Base-by-base conservation (phyloP, 208 protist genomes). In the Crithidia thermophila region DNA sequence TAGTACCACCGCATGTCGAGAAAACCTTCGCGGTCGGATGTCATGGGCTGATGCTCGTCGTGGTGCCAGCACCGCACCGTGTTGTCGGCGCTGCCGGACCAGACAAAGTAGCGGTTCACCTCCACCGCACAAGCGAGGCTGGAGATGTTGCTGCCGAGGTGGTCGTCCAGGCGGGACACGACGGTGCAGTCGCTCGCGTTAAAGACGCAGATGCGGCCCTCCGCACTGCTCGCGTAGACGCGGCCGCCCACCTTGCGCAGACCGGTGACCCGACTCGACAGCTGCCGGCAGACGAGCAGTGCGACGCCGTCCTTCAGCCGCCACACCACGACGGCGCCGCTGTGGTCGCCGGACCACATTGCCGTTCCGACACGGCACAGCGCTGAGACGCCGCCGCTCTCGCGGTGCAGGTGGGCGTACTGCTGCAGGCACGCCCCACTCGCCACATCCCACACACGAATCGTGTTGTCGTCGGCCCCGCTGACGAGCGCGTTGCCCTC, bases 1-100 rank as follows among this genome's bases (percentile, higher is more conserved):
- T 93, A 93, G 72, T 91, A 95, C 84, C 87, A 93, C 14, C 79
- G 85, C 86, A 94, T 91, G 67, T 95, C 90, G 46, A 93, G 81
- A 20, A 86, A 67, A 21, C 80, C 80, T 43, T 93, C 81, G 9
- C 74, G 77, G 25, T 84, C 75, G 11, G 57, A n/a, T 4, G 72
- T 88, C 82, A 90, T 87, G 33, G 84, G 64, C 23, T 81, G 47
- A 57, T 91, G 76, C 55, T 96, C 91, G 60, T 96, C 91, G 72
- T 96, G 86, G 75, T 94, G 91, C 88, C 87, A 93, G 67, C 87
- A 94, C 16, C 81, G 82, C 33, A 96, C 77, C 16, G 73, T 81
- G 58, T 87, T 87, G 65, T 94, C 86, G 5, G 81, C 79, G 18
- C 72, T 58, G 7, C 77, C 79, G 0, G 82, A 88, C 90, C 90